Evolutionary conservation across 2,329 filamentous ascomycete genomes (phyloP).

Genomic region (Sarocladium oryzae): DNA sequence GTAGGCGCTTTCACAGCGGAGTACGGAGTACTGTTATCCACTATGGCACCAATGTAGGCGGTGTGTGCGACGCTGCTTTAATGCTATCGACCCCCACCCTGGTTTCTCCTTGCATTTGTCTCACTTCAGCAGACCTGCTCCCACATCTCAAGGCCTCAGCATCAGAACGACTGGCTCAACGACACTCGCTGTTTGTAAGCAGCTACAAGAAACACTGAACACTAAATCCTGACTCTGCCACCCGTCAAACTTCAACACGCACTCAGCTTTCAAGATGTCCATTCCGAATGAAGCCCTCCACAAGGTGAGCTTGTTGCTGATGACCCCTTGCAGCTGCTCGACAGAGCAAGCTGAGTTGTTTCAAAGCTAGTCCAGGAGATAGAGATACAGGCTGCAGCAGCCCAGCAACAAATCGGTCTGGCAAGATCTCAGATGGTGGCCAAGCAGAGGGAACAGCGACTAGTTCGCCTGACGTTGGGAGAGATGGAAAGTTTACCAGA

Average conservation of each 20-base stretch:
- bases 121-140: too few relatives aligned
- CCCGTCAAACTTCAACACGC: not conserved
- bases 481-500: conserved; percentile 73
- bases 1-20: too few relatives aligned
- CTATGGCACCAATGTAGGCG: too few relatives aligned
- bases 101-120: not conserved
- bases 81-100: not conserved
- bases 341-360: too few relatives aligned
- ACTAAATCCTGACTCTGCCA: too few relatives aligned
- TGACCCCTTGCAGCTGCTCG: conserved; percentile 9
- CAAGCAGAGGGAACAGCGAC: conserved; percentile 83
- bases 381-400: conserved; percentile 77
- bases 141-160: not conserved
- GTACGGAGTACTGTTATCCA: too few relatives aligned
- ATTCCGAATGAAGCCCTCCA: conserved; percentile 91
- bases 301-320: conserved; percentile 55
- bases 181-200: too few relatives aligned
- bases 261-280: conserved; percentile 58
- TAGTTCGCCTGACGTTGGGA: conserved; percentile 78
- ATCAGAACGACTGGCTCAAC: not conserved
- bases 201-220: too few relatives aligned
- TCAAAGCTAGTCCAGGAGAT: conserved; percentile 83
- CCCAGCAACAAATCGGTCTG: conserved; percentile 86
- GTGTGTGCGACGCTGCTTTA: too few relatives aligned
- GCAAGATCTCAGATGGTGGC: conserved; percentile 76